These are phyloP conservation scores for Planoprotostelium fungivorum DNA, from an alignment of 78 protist species.

Conservation along the genomic window DNA sequence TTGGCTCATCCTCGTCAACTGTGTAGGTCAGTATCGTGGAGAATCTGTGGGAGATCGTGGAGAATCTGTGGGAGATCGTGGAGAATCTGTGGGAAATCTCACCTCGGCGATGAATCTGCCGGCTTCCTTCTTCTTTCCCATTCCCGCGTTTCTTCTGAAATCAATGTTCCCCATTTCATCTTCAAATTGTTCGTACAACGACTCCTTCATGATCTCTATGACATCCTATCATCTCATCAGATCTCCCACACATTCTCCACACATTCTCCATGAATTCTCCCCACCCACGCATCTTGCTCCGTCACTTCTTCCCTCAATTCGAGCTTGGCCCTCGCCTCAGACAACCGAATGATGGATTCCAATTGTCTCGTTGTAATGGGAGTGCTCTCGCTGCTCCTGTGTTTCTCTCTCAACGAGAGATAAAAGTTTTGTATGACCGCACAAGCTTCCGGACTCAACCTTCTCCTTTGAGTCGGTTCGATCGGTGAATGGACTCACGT, in stretches of 20 bases:
- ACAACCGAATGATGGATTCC: slow-evolving; percentile 91
- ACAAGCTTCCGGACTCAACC: slow-evolving; percentile 70
- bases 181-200: slow-evolving; percentile 27
- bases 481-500: neutral
- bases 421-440: slow-evolving; percentile 77
- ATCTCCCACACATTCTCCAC: neutral
- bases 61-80: neutral
- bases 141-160: slow-evolving; percentile 31
- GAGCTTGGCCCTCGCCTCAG: slow-evolving; percentile 94
- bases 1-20: neutral
- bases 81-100: too few species aligned
- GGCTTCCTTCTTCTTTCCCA: slow-evolving; percentile 2
- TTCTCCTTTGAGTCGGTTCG: neutral
- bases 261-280: slow-evolving; percentile 27
- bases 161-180: slow-evolving; percentile 50
- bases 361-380: slow-evolving; percentile 98
- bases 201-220: slow-evolving; percentile 36
- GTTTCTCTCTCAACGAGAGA: slow-evolving; percentile 33
- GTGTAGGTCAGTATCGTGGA: neutral
- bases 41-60: neutral
- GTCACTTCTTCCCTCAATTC: slow-evolving; percentile 89
- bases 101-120: neutral
- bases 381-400: slow-evolving; percentile 9
- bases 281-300: slow-evolving; percentile 47
- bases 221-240: slow-evolving; percentile 9